Conservation (phyloP, 176 grass and related monocot species). For the Aegilops longissima region DNA sequence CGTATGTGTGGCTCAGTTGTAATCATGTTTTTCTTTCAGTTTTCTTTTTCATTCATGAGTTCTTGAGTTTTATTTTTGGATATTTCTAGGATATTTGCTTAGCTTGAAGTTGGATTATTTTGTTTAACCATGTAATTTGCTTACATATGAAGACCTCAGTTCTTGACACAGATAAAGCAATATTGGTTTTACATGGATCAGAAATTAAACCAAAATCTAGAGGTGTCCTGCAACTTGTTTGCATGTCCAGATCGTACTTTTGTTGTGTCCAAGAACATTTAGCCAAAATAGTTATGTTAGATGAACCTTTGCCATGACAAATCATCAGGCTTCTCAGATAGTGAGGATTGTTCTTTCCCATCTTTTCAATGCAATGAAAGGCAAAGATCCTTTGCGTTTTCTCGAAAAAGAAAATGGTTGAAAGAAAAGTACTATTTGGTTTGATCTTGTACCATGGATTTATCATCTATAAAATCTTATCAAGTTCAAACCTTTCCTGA, state of each 20-base stretch:
- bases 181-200: neutral
- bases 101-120: constrained; percentile 13
- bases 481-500: neutral
- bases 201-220: neutral
- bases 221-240: neutral
- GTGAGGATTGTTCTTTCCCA: too few relatives aligned
- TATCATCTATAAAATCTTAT: neutral
- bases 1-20: constrained; percentile 3
- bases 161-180: constrained; percentile 8
- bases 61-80: constrained; percentile 12
- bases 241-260: neutral
- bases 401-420: too few relatives aligned
- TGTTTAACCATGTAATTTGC: neutral
- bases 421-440: neutral
- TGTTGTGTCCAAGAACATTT: neutral
- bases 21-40: neutral
- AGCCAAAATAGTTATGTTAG: constrained; percentile 3
- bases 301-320: constrained; percentile 17
- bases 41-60: neutral
- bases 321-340: neutral
- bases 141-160: constrained; percentile 16
- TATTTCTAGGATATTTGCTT: constrained; percentile 2
- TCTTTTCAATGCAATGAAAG: too few relatives aligned
- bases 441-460: neutral
- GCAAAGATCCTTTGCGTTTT: too few relatives aligned